Evolutionary conservation across 768 basidiomycete genomes (phyloP).

Genomic region (Rhodotorula graminis): DNA sequence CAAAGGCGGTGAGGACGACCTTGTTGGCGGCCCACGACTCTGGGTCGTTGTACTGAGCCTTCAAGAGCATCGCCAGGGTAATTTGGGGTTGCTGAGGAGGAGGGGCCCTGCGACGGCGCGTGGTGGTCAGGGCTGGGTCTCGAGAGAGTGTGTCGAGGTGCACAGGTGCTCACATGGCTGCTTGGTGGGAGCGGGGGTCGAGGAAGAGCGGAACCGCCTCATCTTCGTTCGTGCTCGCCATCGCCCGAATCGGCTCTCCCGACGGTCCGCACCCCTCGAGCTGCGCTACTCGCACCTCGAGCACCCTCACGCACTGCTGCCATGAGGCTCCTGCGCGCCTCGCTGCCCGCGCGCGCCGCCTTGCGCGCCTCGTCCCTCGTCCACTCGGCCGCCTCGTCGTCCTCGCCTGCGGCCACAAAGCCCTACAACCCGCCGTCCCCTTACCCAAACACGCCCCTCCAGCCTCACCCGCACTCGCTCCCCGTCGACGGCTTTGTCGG

Average conservation of each 20-base stretch:
- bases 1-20: slow-evolving; percentile 23
- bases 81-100: slow-evolving; percentile 9
- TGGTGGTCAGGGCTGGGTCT: neutral
- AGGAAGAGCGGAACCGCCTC: too few species aligned
- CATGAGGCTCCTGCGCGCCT: neutral
- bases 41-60: slow-evolving; percentile 22
- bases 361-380: neutral
- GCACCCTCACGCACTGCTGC: neutral
- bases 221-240: neutral
- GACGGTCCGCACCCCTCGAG: too few species aligned
- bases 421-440: slow-evolving; percentile 1
- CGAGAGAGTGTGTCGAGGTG: too few species aligned
- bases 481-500: slow-evolving; percentile 67
- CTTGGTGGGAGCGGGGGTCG: too few species aligned
- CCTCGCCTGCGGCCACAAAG: neutral
- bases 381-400: neutral
- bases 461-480: slow-evolving; percentile 36
- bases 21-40: slow-evolving; percentile 31
- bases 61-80: slow-evolving; percentile 15
- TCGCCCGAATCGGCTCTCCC: neutral
- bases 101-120: neutral
- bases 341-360: slow-evolving; percentile 5
- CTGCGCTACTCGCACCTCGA: too few species aligned
- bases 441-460: slow-evolving; percentile 8
- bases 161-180: too few species aligned